Evolutionary conservation across 129 eudicot genomes (phyloP), one percentile per base, ranked within the genome.

Genomic region (Glebionis coronaria): DNA sequence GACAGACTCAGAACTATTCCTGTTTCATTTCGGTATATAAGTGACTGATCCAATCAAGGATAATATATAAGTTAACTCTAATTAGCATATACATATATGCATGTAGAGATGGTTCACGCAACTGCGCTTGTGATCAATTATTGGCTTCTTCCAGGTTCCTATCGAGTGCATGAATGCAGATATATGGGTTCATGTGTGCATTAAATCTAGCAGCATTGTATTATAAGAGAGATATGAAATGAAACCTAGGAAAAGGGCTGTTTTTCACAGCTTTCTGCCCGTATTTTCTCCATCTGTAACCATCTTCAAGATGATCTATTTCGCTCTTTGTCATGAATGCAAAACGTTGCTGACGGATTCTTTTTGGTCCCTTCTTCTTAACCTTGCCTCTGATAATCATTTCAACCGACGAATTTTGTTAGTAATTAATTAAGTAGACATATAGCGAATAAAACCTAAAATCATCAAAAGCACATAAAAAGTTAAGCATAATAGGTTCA

Each of bases 231-330:
- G 38, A 55, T n/a, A 35, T 13, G 50, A 1, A 46, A 11, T 11
- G 64, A n/a, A 67, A 88, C 98, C 98, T 92, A 47, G 98, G 98
- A 77, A 85, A 92, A 44, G 96, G 96, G 77, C 98, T 92, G 53
- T 92, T 86, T 79, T 92, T 92, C 21, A 92, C 98, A 18, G 98
- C 96, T 70, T 92, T 92, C 71, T 92, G 98, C 16, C 98, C 98
- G 69, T 92, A 92, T 76, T 92, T 92, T 65, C 98, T 64, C 98
- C 98, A 92, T 67, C 98, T 46, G 51, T 88, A 92, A 59, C 98
- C 98, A 84, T 92, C 98, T 86, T 92, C 98, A 58, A 92, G 96
- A 79, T 88, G 84, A 82, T 92, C 98, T 31, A 92, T 77, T 62
- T 92, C 98, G 50, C 90, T 92, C 79, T 85, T 92, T 7, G 98